Percentiles rank a stretch among this genome's conserved stretches.
These are phyloP conservation scores for Citrullus amarus DNA, from an alignment of 306 rosid species.

Conservation along the genomic window DNA sequence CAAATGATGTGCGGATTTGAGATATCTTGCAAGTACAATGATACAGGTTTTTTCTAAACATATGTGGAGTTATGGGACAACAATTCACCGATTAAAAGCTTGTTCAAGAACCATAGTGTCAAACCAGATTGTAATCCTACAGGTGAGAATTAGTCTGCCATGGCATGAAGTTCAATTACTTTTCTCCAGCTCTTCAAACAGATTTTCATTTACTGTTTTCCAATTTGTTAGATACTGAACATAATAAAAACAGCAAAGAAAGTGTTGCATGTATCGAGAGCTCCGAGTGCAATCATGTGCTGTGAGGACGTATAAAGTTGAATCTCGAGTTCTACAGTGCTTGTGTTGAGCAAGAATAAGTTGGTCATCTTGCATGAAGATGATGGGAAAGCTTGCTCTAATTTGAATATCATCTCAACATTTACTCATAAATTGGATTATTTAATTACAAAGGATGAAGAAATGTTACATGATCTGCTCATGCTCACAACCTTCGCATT, in stretches of 20 bases:
- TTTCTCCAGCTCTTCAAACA: no score
- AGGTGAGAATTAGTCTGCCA: no score
- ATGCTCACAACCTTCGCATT: conserved; percentile 80
- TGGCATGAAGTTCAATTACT: no score
- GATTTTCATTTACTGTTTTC: no score
- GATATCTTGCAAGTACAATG: background rate
- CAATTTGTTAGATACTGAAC: conserved; percentile 29
- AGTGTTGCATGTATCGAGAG: conserved; percentile 56
- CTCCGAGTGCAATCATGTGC: conserved; percentile 44
- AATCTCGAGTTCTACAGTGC: conserved; percentile 55
- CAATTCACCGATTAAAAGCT: no score
- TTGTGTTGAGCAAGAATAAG: conserved; percentile 24
- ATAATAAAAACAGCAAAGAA: conserved; percentile 44
- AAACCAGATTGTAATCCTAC: no score
- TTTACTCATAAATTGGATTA: conserved; percentile 66
- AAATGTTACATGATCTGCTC: conserved; percentile 81
- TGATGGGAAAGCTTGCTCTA: conserved; percentile 42
- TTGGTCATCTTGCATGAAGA: conserved; percentile 33
- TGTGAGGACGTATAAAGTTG: conserved; percentile 62
- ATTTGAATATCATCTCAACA: conserved; percentile 5
- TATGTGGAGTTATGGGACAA: conserved; percentile 17
- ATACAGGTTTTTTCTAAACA: background rate
- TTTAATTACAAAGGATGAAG: conserved; percentile 67
- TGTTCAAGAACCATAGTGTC: no score
- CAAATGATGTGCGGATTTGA: background rate